Percentiles rank a stretch among this genome's conserved stretches.
Conservation (phyloP, 2,329 filamentous ascomycete species). For the Colletotrichum gigasporum region DNA sequence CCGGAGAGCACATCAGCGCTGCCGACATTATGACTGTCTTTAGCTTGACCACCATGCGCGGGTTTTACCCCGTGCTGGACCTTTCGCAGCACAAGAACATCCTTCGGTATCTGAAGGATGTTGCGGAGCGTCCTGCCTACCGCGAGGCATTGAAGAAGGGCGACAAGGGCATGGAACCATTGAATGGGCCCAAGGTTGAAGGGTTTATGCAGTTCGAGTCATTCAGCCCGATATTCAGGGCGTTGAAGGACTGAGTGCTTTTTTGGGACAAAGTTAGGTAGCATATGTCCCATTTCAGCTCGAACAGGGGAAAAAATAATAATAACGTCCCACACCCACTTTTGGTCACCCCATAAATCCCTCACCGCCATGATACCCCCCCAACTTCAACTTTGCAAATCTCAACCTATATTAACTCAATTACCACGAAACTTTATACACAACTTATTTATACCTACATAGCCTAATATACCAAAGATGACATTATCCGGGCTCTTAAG, state of each 20-base stretch:
- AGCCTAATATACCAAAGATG: too few species aligned
- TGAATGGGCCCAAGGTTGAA: slow-evolving; percentile 18
- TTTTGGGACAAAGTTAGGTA: too few species aligned
- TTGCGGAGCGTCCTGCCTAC: slow-evolving; percentile 56
- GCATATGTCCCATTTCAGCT: too few species aligned
- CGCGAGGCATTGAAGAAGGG: slow-evolving; percentile 56
- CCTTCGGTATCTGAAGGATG: slow-evolving; percentile 54
- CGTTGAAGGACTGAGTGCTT: neutral
- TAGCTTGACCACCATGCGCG: slow-evolving; percentile 68
- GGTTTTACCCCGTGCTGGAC: slow-evolving; percentile 54
- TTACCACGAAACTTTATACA: too few species aligned
- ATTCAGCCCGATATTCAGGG: neutral
- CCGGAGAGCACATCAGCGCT: slow-evolving; percentile 68
- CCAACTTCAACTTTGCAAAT: too few species aligned
- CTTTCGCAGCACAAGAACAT: slow-evolving; percentile 53
- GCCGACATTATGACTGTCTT: slow-evolving; percentile 74
- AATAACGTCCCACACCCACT: too few species aligned
- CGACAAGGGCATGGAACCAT: slow-evolving; percentile 54
- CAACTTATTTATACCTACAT: too few species aligned
- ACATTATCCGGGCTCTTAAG: too few species aligned
- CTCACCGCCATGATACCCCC: too few species aligned
- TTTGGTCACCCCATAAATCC: too few species aligned
- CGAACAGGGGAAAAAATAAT: too few species aligned
- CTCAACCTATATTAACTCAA: too few species aligned
- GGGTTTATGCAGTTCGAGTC: slow-evolving; percentile 20